These are phyloP conservation scores for Rhizophagus sp. DNA, from an alignment of 192 early-diverging fungal species.

Conservation along the genomic window DNA sequence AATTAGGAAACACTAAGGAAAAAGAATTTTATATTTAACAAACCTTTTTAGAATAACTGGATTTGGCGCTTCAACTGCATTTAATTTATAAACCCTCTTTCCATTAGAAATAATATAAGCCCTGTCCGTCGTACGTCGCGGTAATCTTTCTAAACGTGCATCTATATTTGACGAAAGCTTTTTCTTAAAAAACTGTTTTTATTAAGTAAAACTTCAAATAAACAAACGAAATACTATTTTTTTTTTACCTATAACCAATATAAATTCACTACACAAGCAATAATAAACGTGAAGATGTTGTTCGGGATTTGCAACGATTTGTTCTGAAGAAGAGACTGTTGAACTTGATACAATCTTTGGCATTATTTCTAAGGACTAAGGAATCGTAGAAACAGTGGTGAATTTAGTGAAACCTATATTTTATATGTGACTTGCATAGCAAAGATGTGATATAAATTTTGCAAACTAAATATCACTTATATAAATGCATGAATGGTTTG, in stretches of 20 bases:
- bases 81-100: constrained; percentile 56
- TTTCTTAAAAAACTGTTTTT: background rate
- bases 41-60: constrained; percentile 27
- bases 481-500: too few species aligned
- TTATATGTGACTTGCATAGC: too few species aligned
- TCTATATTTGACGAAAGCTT: background rate
- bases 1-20: background rate
- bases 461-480: too few species aligned
- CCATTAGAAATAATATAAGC: constrained; percentile 51
- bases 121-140: constrained; percentile 51
- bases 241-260: constrained; percentile 54
- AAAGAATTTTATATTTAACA: background rate
- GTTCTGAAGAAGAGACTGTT: constrained; percentile 59
- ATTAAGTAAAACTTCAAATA: too few species aligned
- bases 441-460: too few species aligned
- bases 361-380: constrained; percentile 37
- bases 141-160: constrained; percentile 43
- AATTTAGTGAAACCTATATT: too few species aligned
- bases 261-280: constrained; percentile 62
- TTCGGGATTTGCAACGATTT: constrained; percentile 37
- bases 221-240: background rate
- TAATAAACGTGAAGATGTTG: constrained; percentile 59
- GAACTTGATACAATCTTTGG: constrained; percentile 62
- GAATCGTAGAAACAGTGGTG: background rate
- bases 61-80: constrained; percentile 41